phyloP scores from a whole-genome alignment of 495 filamentous ascomycete genomes.

The Podospora sp. region DNA sequence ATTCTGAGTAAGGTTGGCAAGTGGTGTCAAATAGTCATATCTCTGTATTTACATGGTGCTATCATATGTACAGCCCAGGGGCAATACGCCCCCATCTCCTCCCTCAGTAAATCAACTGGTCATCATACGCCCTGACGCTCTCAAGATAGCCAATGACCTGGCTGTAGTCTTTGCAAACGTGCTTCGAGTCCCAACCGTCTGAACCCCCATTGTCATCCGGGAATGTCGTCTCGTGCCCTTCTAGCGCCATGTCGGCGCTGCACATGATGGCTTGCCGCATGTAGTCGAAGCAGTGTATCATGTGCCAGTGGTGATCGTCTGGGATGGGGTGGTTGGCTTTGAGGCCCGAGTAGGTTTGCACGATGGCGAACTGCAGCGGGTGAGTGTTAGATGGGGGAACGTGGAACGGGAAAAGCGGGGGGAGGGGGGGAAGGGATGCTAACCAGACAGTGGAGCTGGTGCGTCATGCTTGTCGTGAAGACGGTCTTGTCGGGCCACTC shows the following conservation, averaged over 20 bases:
- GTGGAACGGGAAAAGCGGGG: too few relatives aligned
- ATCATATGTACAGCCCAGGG: background rate
- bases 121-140: conserved; percentile 50
- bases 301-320: conserved; percentile 54
- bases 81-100: too few relatives aligned
- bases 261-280: conserved; percentile 53
- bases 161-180: conserved; percentile 47
- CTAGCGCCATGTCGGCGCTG: conserved; percentile 47
- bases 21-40: too few relatives aligned
- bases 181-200: conserved; percentile 52
- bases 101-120: conserved; percentile 46
- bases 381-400: conserved; percentile 6
- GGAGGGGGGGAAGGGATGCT: too few relatives aligned
- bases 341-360: conserved; percentile 49
- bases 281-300: conserved; percentile 55
- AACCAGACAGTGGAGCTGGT: conserved; percentile 50
- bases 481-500: conserved; percentile 53
- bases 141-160: conserved; percentile 46
- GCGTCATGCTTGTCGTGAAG: conserved; percentile 50
- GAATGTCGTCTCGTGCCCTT: conserved; percentile 49
- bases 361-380: conserved; percentile 42
- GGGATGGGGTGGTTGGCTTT: conserved; percentile 41
- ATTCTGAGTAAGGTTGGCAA: too few relatives aligned
- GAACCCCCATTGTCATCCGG: conserved; percentile 50
- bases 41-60: background rate